A percentile compares a stretch with the other conserved stretches of the same genome.
Conservation (phyloP, 1,284 basidiomycete species). For the Earliella scabrosa region DNA sequence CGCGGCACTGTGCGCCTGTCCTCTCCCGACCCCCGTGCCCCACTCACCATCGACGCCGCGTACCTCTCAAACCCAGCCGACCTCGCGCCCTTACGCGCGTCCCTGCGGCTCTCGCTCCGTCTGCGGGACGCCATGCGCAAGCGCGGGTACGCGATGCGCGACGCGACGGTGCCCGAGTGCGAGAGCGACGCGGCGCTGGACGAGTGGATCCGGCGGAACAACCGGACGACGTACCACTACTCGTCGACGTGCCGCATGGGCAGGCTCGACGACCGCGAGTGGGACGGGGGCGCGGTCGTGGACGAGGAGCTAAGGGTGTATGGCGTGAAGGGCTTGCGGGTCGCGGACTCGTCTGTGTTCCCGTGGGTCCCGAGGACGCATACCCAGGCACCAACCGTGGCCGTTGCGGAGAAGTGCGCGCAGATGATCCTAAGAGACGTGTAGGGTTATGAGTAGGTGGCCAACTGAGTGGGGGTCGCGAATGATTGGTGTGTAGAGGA, state of each 20-base stretch:
- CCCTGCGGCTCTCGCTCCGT: conserved; percentile 42
- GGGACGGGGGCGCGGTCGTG: conserved; percentile 46
- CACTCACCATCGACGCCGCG: conserved; percentile 43
- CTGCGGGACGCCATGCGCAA: conserved; percentile 40
- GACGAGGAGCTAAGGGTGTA: conserved; percentile 54
- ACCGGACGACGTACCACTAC: conserved; percentile 41
- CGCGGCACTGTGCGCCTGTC: conserved; percentile 40
- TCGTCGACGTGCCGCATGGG: conserved; percentile 45
- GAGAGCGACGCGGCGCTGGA: conserved; percentile 37
- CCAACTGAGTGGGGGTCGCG: too few species aligned
- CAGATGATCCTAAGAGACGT: conserved; percentile 15
- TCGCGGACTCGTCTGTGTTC: conserved; percentile 47
- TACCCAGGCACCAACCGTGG: conserved; percentile 40
- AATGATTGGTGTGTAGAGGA: too few species aligned
- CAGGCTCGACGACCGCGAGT: conserved; percentile 26
- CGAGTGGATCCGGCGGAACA: conserved; percentile 29
- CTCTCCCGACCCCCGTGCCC: conserved; percentile 39
- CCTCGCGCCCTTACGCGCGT: conserved; percentile 39
- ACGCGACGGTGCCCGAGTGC: conserved; percentile 35
- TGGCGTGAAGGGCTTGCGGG: conserved; percentile 45
- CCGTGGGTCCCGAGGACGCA: conserved; percentile 41
- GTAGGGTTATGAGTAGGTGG: too few species aligned
- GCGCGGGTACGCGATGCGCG: conserved; percentile 34
- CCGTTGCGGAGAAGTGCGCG: conserved; percentile 42
- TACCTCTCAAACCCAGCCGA: conserved; percentile 42